Evolutionary conservation across 192 early-diverging fungal species (phyloP), one percentile per base, ranked within the genome.

Genomic region (Oehlia diaphana): DNA sequence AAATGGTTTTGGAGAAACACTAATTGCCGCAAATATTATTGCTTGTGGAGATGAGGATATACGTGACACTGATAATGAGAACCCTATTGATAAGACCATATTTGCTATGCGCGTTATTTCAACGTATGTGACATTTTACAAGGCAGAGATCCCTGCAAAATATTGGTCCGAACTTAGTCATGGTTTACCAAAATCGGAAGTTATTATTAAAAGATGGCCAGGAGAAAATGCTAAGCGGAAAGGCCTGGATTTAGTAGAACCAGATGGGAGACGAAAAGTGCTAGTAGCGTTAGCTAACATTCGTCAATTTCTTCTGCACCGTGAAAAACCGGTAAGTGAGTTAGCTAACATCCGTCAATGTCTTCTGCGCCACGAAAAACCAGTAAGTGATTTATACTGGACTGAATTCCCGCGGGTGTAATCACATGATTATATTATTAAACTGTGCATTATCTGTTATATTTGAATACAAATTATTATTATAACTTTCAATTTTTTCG

Each of bases 201-300:
- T 72, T 72, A 50, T 23, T 37, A 14, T 72, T 39, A 16, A 72
- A 2, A 72, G 39, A 44, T 72, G 70, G 70, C 39, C 70, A n/a
- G 47, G 70, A 23, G 16, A 14, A 26, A 72, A 72, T 72, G 47
- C 21, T 47, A 50, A 49, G 39, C 3, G 39, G 7, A 21, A 44
- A 16, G 70, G 70, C 50, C 39, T 72, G 14, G 70, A 72, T 50
- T 28, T 72, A 49, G 70, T 26, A 72, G 70, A 72, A 42, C 19
- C 70, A 72, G 16, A 4, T 9, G 70, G 47, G 19, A 72, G 39
- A 72, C 0, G 16, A 49, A 44, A 9, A 49, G 47, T 72, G 21
- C 26, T 72, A 50, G 26, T 28, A 16, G 39, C 39, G 12, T 23
- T 72, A 50, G 39, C 26, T 50, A 72, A 44, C 4, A 42, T 42